Conservation (phyloP, 2,329 filamentous ascomycete genomes). For the Myriosclerotinia curreyana region DNA sequence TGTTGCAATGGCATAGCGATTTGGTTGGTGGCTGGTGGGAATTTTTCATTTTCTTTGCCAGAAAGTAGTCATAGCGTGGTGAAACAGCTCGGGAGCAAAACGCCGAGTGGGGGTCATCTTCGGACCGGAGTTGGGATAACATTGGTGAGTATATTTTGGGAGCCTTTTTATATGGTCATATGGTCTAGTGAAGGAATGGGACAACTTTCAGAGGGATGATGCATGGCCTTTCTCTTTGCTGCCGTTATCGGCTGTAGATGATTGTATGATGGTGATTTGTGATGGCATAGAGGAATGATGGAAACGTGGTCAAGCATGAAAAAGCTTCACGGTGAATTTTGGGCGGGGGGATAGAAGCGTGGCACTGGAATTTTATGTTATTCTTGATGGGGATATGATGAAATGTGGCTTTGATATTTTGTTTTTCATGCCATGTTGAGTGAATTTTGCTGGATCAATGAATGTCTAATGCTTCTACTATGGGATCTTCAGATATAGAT, state of each 20-base stretch:
- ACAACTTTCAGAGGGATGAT: background rate
- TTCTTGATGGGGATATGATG: background rate
- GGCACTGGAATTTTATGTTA: slow-evolving; percentile 7
- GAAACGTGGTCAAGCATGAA: background rate
- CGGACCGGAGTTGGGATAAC: slow-evolving; percentile 22
- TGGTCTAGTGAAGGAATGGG: slow-evolving; percentile 13
- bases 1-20: slow-evolving; percentile 22
- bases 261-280: slow-evolving; percentile 17
- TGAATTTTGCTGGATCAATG: background rate
- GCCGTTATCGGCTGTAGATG: background rate
- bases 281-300: slow-evolving; percentile 13
- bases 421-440: background rate
- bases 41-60: slow-evolving; percentile 3
- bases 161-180: slow-evolving; percentile 11
- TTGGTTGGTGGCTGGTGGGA: slow-evolving; percentile 7
- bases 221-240: background rate
- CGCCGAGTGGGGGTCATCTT: slow-evolving; percentile 3
- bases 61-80: slow-evolving; percentile 1
- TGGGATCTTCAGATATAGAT: background rate
- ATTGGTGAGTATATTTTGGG: slow-evolving; percentile 9
- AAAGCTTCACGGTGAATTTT: background rate
- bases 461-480: background rate
- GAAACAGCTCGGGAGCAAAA: background rate
- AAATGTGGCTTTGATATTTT: background rate
- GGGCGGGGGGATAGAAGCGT: slow-evolving; percentile 11